Evolutionary conservation across 805 yeast species (phyloP).

Genomic region (Barnettozyma sp.): DNA sequence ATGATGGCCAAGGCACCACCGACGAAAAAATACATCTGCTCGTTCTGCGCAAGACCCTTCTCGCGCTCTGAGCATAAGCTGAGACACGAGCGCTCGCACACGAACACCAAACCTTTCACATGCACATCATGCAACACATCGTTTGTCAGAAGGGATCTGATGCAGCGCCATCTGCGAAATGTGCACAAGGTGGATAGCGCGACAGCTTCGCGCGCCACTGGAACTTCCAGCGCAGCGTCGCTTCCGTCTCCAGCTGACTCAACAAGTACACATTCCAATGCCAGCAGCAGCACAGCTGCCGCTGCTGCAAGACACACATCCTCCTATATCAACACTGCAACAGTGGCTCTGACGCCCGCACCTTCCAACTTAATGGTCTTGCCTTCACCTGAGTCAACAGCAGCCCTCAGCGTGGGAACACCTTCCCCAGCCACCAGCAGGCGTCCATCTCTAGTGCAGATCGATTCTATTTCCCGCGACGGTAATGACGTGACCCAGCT

Average conservation of each 20-base stretch:
- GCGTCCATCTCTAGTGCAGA: conserved; percentile 1
- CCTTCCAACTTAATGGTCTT: not conserved
- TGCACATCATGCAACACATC: conserved; percentile 12
- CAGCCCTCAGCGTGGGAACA: not conserved
- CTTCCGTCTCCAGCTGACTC: too few relatives aligned
- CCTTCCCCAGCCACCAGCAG: conserved; percentile 1
- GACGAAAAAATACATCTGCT: conserved; percentile 15
- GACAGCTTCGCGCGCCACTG: conserved; percentile 1
- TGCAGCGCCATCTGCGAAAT: conserved; percentile 14
- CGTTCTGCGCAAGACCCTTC: conserved; percentile 15
- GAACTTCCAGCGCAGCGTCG: not conserved
- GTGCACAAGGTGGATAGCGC: conserved; percentile 11
- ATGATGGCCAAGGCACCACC: conserved; percentile 1
- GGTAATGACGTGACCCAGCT: conserved; percentile 9
- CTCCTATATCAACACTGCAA: too few relatives aligned
- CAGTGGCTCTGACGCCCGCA: too few relatives aligned
- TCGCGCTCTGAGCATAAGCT: conserved; percentile 14
- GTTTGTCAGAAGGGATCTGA: conserved; percentile 15
- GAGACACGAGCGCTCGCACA: conserved; percentile 16
- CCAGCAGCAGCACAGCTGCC: not conserved
- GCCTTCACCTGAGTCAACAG: conserved; percentile 1
- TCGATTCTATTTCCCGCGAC: conserved; percentile 2
- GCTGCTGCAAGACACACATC: too few relatives aligned
- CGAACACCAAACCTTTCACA: conserved; percentile 15
- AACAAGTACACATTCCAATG: too few relatives aligned